A percentile compares a stretch with the other conserved stretches of the same genome.
Conservation (phyloP, 2,329 filamentous ascomycete genomes). For the Colletotrichum costaricense region DNA sequence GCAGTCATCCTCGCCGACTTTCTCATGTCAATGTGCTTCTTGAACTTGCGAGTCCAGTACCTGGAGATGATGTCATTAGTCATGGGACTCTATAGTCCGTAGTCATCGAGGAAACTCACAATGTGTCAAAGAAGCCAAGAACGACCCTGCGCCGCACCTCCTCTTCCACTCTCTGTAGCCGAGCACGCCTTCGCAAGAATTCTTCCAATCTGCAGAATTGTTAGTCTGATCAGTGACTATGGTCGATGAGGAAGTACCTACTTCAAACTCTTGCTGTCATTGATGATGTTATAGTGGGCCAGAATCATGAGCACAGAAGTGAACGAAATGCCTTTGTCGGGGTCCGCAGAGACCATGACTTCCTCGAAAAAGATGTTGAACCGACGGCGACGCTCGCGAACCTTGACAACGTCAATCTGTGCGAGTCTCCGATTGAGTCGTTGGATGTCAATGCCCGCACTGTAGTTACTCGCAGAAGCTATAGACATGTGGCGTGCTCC, state of each 20-base stretch:
- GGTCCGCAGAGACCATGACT: slow-evolving; percentile 92
- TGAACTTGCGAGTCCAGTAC: slow-evolving; percentile 87
- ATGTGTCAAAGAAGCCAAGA: slow-evolving; percentile 93
- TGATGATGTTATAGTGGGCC: slow-evolving; percentile 98
- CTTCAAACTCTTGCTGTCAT: slow-evolving; percentile 93
- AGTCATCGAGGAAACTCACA: slow-evolving; percentile 60
- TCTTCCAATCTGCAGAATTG: slow-evolving; percentile 79
- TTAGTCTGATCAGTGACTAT: not conserved
- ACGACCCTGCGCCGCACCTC: slow-evolving; percentile 91
- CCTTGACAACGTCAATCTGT: slow-evolving; percentile 78
- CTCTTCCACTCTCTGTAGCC: slow-evolving; percentile 94
- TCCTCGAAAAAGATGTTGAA: slow-evolving; percentile 99
- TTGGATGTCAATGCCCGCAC: slow-evolving; percentile 75
- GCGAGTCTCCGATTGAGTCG: slow-evolving; percentile 80
- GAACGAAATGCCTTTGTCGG: slow-evolving; percentile 90
- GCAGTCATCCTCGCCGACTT: slow-evolving; percentile 80
- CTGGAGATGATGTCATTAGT: slow-evolving; percentile 47
- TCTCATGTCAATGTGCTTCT: slow-evolving; percentile 78
- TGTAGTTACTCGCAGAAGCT: slow-evolving; percentile 60
- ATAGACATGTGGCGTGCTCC: slow-evolving; percentile 65
- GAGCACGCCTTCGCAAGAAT: slow-evolving; percentile 88
- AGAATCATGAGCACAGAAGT: slow-evolving; percentile 93
- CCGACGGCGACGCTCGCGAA: slow-evolving; percentile 78
- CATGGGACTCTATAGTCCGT: slow-evolving; percentile 34
- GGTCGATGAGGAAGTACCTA: slow-evolving; percentile 50